A percentile compares a stretch with the other conserved stretches of the same genome.
Conservation (phyloP, 2,329 filamentous ascomycete species). For the Fusarium algeriense region DNA sequence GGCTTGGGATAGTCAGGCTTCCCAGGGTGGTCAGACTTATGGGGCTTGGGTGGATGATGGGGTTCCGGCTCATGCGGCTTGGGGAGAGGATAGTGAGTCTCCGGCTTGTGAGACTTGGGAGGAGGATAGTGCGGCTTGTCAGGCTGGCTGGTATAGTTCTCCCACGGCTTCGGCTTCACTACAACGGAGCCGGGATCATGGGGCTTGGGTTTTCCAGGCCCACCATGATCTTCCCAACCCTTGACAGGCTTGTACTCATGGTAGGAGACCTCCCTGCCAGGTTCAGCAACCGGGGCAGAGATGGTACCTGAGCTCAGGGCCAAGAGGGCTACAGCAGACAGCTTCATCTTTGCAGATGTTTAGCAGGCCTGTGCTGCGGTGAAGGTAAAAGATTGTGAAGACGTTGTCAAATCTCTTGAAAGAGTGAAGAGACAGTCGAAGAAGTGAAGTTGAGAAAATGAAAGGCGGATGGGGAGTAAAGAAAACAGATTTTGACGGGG, state of each 20-base stretch:
- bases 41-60: not conserved
- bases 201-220: not conserved
- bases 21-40: no score
- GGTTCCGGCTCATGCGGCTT: not conserved
- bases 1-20: no score
- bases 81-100: not conserved
- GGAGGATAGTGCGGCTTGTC: not conserved
- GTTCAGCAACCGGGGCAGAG: conserved; percentile 8
- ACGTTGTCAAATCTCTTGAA: not conserved
- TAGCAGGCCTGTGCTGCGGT: not conserved
- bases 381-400: not conserved
- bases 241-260: conserved; percentile 7
- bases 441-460: not conserved
- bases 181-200: not conserved
- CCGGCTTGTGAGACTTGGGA: not conserved
- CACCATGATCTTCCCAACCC: not conserved
- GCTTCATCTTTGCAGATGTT: conserved; percentile 16
- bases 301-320: conserved; percentile 13
- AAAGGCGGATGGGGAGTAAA: not conserved
- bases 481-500: not conserved
- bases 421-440: conserved; percentile 1
- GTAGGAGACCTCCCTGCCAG: not conserved
- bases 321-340: conserved; percentile 13
- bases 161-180: not conserved
- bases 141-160: not conserved